phyloP scores from a whole-genome alignment of 768 basidiomycete species.

The Kwoniella shandongensis region DNA sequence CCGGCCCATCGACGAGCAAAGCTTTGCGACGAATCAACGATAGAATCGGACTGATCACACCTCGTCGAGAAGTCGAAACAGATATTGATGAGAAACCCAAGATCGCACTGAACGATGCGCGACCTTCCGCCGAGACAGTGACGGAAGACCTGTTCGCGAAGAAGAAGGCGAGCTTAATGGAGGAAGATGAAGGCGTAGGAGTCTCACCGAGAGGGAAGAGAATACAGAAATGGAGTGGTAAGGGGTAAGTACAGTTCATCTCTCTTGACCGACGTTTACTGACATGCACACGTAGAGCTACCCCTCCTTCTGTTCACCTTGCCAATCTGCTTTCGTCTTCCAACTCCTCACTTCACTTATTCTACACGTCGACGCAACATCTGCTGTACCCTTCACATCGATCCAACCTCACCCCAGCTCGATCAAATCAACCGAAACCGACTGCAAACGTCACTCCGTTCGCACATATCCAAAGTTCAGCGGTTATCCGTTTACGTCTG shows the following conservation, averaged over 20 bases:
- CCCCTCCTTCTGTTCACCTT: conserved; percentile 30
- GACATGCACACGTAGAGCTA: conserved; percentile 12
- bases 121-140: not conserved
- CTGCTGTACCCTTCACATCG: conserved; percentile 21
- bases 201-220: conserved; percentile 36
- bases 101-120: conserved; percentile 12
- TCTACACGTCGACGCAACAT: conserved; percentile 41
- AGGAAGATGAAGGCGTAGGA: conserved; percentile 40
- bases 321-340: conserved; percentile 27
- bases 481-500: conserved; percentile 10
- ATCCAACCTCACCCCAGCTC: not conserved
- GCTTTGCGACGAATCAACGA: conserved; percentile 9
- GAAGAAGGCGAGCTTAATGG: conserved; percentile 4
- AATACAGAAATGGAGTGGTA: conserved; percentile 25
- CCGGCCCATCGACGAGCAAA: conserved; percentile 3
- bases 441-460: conserved; percentile 3
- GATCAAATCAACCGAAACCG: not conserved
- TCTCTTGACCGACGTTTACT: not conserved
- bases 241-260: conserved; percentile 25
- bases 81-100: not conserved
- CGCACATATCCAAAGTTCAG: conserved; percentile 13
- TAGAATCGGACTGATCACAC: not conserved
- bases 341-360: conserved; percentile 34
- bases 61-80: not conserved
- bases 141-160: conserved; percentile 7